Base-by-base conservation (phyloP, 225 moss, liverwort and hornwort genomes). In the Marchantia polymorpha region DNA sequence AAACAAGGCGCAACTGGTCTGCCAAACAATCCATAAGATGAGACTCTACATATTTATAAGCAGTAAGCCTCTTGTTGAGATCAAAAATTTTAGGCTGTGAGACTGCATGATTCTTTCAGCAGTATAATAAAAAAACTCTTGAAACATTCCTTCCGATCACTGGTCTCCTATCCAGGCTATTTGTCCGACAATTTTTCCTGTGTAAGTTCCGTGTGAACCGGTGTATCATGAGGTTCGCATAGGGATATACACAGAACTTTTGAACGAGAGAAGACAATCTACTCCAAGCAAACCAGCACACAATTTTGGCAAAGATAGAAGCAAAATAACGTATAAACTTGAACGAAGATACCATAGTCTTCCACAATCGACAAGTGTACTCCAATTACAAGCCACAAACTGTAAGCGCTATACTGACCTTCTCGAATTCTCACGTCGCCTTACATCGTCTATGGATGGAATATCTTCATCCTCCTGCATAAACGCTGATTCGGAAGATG, bases 381-480 rank as follows among this genome's bases (percentile, higher is more conserved):
- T 3, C 53, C 13, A 73, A 22, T 25, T 52, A 52, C 13, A 1
- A 48, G n/a, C 7, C 14, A 7, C 10, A 10, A 54, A 15, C 25
- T 27, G 53, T 15, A 53, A 30, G 20, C 48, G 11, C 23, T 5
- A 59, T 54, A 79, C 83, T 83, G 50, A 86, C 86, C 81, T 87
- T 84, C 89, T 85, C 82, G 85, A 64, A 64, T 61, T 76, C 17
- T 80, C 84, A 51, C 83, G 78, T 49, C 75, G 83, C 67, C 79
- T 86, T 53, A 78, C 74, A 29, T 84, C 80, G 50, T 85, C 86
- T 30, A 72, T 54, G 20, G 66, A 60, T 13, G 79, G 80, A 69
- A 69, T 64, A 51, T 89, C 84, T 19, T 83, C 83, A 53, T 76
- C 76, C 19, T 88, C 86, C 75, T 83, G 81, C 84, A 91, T 81